A percentile compares a stretch with the other conserved stretches of the same genome.
Evolutionary conservation across 305 asterid species (phyloP).

Genomic region (Fraxinus floribunda): DNA sequence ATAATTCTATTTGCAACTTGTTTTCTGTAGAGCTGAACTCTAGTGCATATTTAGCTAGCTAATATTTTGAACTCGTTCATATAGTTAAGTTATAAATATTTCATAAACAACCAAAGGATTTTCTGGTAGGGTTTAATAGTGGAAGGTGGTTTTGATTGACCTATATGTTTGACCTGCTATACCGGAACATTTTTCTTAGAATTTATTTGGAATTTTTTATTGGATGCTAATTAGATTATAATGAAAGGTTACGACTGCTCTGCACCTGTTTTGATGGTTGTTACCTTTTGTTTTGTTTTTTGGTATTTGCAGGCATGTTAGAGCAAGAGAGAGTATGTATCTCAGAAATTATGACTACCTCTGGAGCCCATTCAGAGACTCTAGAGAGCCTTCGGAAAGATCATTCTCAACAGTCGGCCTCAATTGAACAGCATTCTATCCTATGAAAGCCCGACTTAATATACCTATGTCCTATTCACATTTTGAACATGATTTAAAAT

Average conservation of each 20-base stretch:
- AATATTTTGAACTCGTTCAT: neutral
- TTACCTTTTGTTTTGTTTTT: neutral
- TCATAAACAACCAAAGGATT: neutral
- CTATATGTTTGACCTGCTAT: neutral
- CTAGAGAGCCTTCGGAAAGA: constrained; percentile 33
- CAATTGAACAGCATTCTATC: constrained; percentile 31
- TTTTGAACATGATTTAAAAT: neutral
- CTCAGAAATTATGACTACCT: constrained; percentile 28
- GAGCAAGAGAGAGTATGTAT: constrained; percentile 38
- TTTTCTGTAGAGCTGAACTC: neutral
- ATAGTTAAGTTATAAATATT: neutral
- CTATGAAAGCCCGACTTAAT: too few species aligned
- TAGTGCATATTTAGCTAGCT: neutral
- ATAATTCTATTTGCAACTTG: neutral
- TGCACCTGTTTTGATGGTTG: neutral
- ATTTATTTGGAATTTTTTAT: neutral
- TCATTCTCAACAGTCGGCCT: constrained; percentile 34
- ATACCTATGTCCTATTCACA: neutral
- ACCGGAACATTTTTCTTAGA: neutral
- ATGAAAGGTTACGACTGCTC: neutral
- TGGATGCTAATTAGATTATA: neutral
- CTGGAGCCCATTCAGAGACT: constrained; percentile 34
- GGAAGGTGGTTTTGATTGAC: neutral
- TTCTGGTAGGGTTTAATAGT: neutral
- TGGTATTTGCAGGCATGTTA: constrained; percentile 34